Evolutionary conservation across 1,139 yeast species (phyloP), one percentile per base, ranked within the genome.

Genomic region (Yarrowia galli): DNA sequence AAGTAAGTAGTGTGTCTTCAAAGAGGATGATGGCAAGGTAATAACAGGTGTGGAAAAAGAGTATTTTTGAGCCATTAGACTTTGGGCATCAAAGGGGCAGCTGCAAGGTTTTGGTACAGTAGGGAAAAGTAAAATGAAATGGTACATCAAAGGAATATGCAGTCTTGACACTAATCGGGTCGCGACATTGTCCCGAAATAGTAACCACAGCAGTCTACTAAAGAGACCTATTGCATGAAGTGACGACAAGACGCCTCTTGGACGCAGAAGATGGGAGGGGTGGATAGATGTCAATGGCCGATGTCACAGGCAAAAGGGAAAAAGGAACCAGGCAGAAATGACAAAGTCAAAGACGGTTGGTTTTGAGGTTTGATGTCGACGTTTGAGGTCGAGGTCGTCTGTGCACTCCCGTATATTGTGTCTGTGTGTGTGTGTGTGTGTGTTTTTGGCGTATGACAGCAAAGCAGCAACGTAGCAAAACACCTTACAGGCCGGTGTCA

Each of bases 61-160:
- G 64, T 43, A 40, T 43, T 43, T 58, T 58, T 58, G 64, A 58
- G 32, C 22, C 10, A 13, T 58, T 58, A 42, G 64, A 32, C 51
- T 58, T 58, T 58, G 18, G 64, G 28, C 64, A 58, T 42, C 64
- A 58, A 58, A 58, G 64, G 64, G 64, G 64, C 64, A 58, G 40
- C 51, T 58, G 51, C 64, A 58, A 43, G 64, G 64, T 43, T 43
- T 58, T 13, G 25, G 51, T 20, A 32, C 51, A 32, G 64, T 32
- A 38, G 51, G 49, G 46, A 58, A 58, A 58, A 43, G 51, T 58
- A 58, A 58, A 58, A 58, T 43, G 49, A 42, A 58, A 58, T 42
- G 42, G 51, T 20, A 58, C 64, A 58, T 58, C 64, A 58, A 58
- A 58, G 64, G 46, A 58, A 58, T 42, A 42, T 58, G 64, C 51